These are phyloP conservation scores for Epichloe uncinata DNA, from an alignment of 2,329 filamentous ascomycete genomes.

Conservation along the genomic window DNA sequence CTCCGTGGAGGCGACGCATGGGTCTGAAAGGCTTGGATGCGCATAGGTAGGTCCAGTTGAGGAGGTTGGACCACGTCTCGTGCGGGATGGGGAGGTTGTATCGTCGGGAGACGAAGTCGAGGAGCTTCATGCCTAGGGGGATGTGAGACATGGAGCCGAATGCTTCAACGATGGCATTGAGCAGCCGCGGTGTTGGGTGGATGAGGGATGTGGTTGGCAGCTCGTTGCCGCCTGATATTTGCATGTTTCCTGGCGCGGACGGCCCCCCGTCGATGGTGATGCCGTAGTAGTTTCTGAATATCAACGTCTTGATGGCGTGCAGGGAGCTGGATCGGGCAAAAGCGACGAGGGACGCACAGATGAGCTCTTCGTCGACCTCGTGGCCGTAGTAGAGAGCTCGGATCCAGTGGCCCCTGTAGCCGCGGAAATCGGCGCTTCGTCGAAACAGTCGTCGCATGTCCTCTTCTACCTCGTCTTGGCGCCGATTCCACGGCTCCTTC, in stretches of 20 bases:
- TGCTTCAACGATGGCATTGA: conserved; percentile 53
- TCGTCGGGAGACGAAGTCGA: conserved; percentile 47
- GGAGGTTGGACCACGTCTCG: conserved; percentile 50
- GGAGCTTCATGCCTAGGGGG: conserved; percentile 39
- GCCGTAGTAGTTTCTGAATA: conserved; percentile 19
- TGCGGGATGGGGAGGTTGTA: conserved; percentile 45
- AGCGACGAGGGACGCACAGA: conserved; percentile 29
- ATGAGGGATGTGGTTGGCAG: conserved; percentile 38
- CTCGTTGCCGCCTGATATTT: conserved; percentile 20
- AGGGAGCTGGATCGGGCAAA: conserved; percentile 26
- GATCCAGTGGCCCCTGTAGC: conserved; percentile 16
- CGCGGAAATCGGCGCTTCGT: conserved; percentile 14
- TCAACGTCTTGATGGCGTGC: conserved; percentile 19
- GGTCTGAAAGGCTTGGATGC: conserved; percentile 23
- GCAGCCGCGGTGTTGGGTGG: conserved; percentile 42
- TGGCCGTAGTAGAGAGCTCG: conserved; percentile 14
- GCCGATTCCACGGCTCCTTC: conserved; percentile 19
- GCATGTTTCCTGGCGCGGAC: conserved; percentile 8
- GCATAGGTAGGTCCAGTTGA: conserved; percentile 54
- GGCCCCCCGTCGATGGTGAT: conserved; percentile 12
- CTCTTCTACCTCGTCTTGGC: conserved; percentile 9
- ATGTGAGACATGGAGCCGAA: conserved; percentile 56
- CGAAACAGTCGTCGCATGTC: conserved; percentile 16
- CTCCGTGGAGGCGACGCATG: conserved; percentile 23
- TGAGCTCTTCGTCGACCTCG: conserved; percentile 23